Percentiles rank a stretch among this genome's conserved stretches.
Conservation (phyloP, 1,284 basidiomycete genomes). For the Trametes hirsuta region DNA sequence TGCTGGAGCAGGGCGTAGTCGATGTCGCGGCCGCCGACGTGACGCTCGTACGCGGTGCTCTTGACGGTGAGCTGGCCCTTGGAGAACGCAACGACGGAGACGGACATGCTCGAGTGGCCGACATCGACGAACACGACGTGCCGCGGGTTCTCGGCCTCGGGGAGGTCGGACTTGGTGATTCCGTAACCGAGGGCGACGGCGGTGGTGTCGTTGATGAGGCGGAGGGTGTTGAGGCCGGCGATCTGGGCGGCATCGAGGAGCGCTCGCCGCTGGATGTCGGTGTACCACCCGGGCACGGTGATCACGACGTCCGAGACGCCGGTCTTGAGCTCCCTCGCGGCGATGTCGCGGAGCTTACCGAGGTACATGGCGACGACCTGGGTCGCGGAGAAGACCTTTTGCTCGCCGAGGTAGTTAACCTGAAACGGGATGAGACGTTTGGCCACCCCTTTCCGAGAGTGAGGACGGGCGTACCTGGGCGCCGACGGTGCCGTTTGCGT, state of each 20-base stretch:
- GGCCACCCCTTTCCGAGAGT: neutral
- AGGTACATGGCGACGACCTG: constrained; percentile 89
- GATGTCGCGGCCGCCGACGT: constrained; percentile 93
- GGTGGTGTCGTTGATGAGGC: constrained; percentile 94
- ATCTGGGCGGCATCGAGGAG: constrained; percentile 87
- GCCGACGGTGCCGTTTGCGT: constrained; percentile 82
- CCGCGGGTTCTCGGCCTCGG: constrained; percentile 77
- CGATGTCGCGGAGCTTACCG: constrained; percentile 86
- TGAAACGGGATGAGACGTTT: constrained; percentile 33
- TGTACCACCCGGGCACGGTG: constrained; percentile 94
- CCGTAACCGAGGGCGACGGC: constrained; percentile 93
- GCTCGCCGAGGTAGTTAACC: constrained; percentile 89
- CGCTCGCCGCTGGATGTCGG: constrained; percentile 88
- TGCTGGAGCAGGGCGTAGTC: constrained; percentile 87
- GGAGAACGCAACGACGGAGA: constrained; percentile 86
- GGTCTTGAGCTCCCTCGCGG: constrained; percentile 78
- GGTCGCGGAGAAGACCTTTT: constrained; percentile 76
- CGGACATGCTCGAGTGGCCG: constrained; percentile 88
- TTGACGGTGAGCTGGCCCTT: constrained; percentile 90
- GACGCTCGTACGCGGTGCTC: constrained; percentile 84
- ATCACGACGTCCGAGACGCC: constrained; percentile 90
- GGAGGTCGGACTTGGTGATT: constrained; percentile 95
- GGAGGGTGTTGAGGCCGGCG: constrained; percentile 85
- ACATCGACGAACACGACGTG: constrained; percentile 92
- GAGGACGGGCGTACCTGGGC: constrained; percentile 63